Conservation (phyloP, 164 flowering plant species). For the Litsea cubeba region DNA sequence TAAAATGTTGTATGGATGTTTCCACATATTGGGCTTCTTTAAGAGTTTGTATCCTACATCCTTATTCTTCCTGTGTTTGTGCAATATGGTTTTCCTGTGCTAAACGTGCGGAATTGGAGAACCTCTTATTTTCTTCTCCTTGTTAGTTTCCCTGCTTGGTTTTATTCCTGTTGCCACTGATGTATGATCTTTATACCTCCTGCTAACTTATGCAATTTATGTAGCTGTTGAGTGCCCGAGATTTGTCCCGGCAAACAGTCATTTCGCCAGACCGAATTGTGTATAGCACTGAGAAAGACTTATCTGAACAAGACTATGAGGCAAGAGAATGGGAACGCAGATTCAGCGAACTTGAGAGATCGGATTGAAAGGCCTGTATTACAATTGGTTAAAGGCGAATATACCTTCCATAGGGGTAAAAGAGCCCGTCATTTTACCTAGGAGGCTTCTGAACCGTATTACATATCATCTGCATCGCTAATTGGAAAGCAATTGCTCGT, state of each 20-base stretch:
- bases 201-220: neutral
- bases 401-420: neutral
- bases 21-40: neutral
- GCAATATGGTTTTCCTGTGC: neutral
- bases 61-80: neutral
- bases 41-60: neutral
- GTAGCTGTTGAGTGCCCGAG: constrained; percentile 91
- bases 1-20: neutral
- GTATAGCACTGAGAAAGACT: constrained; percentile 79
- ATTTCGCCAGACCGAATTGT: constrained; percentile 81
- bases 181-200: neutral
- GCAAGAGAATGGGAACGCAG: constrained; percentile 76
- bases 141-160: neutral
- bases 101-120: neutral
- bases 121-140: neutral
- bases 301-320: constrained; percentile 76
- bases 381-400: neutral
- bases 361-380: constrained; percentile 24
- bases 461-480: neutral
- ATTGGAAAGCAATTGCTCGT: neutral
- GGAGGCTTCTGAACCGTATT: neutral
- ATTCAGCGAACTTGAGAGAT: constrained; percentile 65
- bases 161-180: neutral
- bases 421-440: neutral
- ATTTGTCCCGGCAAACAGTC: constrained; percentile 82